These are phyloP conservation scores for Cryptococcus amylolentus DNA, from an alignment of 1,284 basidiomycete species.

Conservation along the genomic window DNA sequence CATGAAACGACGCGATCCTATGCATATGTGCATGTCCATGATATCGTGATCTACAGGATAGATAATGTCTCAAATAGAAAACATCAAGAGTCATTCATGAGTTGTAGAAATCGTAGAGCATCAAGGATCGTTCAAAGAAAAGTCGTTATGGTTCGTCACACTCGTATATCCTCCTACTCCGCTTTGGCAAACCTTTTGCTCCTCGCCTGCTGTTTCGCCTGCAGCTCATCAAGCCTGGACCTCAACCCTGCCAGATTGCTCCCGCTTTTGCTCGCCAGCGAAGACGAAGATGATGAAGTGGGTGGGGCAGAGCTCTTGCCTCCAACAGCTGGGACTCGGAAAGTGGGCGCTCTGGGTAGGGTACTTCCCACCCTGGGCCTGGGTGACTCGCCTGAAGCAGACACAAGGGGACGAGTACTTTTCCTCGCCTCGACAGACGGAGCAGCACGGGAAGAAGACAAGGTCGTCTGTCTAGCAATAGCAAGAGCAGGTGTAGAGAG, in stretches of 20 bases:
- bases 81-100: too few species aligned
- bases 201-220: slow-evolving; percentile 18
- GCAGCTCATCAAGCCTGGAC: slow-evolving; percentile 23
- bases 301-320: slow-evolving; percentile 7
- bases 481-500: slow-evolving; percentile 20
- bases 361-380: slow-evolving; percentile 6
- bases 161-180: background rate
- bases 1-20: too few species aligned
- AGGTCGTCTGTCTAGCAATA: background rate
- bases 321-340: slow-evolving; percentile 3
- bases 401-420: slow-evolving; percentile 1
- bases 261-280: background rate
- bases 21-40: too few species aligned
- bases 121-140: background rate
- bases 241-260: slow-evolving; percentile 17
- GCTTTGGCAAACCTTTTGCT: background rate
- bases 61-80: too few species aligned
- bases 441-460: slow-evolving; percentile 1
- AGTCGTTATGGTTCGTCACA: background rate
- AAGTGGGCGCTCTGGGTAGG: background rate
- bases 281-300: background rate
- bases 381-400: background rate
- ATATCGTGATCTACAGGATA: too few species aligned
- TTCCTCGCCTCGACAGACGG: background rate
- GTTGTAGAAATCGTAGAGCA: too few species aligned